phyloP scores from a whole-genome alignment of 305 asterid species.

The Fraxinus velutina region DNA sequence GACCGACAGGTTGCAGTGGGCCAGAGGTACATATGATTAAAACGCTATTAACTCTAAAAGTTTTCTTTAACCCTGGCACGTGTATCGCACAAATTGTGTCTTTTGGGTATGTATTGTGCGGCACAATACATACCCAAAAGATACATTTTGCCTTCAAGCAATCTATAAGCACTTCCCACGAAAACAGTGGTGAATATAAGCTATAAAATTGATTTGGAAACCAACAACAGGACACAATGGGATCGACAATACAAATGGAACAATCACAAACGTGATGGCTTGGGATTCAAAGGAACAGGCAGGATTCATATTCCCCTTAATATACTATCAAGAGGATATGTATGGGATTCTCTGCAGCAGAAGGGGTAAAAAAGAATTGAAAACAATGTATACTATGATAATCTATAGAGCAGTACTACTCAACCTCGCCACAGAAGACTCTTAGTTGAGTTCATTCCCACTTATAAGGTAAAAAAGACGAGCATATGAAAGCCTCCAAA shows the following conservation, averaged over 20 bases:
- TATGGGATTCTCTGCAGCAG: neutral
- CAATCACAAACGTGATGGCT: neutral
- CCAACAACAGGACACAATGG: neutral
- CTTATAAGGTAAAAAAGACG: neutral
- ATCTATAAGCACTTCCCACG: neutral
- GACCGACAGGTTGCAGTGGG: slow-evolving; percentile 10
- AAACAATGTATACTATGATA: neutral
- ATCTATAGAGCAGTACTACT: neutral
- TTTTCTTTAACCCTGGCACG: neutral
- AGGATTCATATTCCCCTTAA: neutral
- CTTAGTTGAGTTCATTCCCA: slow-evolving; percentile 7
- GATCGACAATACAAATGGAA: neutral
- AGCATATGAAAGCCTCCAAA: neutral
- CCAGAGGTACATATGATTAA: neutral
- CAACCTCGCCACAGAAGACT: slow-evolving; percentile 10
- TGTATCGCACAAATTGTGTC: too few relatives aligned
- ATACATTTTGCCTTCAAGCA: slow-evolving; percentile 2
- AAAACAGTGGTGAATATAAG: neutral
- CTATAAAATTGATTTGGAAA: neutral
- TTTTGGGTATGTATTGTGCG: too few relatives aligned
- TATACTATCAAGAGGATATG: neutral
- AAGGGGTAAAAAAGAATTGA: neutral
- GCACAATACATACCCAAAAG: neutral
- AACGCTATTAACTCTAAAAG: neutral
- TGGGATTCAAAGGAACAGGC: neutral